phyloP scores from a whole-genome alignment of 768 basidiomycete species.

The Podaxis sp. region DNA sequence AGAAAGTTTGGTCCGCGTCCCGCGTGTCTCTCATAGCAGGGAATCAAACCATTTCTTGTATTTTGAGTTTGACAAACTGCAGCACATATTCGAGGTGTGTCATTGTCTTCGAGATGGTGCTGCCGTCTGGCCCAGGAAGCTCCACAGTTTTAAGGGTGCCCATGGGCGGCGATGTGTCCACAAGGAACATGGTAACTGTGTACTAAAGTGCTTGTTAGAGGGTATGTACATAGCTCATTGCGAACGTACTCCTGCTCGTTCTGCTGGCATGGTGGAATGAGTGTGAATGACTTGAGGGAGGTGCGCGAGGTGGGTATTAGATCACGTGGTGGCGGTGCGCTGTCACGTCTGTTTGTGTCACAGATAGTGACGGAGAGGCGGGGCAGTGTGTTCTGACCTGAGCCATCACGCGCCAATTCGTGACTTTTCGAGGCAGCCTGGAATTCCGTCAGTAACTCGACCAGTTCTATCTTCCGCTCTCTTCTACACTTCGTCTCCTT shows the following conservation, averaged over 20 bases:
- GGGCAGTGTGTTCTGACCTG: slow-evolving; percentile 22
- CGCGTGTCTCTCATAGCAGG: background rate
- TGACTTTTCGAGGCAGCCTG: slow-evolving; percentile 17
- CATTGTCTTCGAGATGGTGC: slow-evolving; percentile 53
- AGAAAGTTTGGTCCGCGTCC: slow-evolving; percentile 8
- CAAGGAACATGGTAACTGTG: slow-evolving; percentile 84
- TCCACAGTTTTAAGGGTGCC: slow-evolving; percentile 58
- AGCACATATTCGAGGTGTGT: slow-evolving; percentile 81
- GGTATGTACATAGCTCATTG: background rate
- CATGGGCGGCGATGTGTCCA: slow-evolving; percentile 91
- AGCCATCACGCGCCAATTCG: slow-evolving; percentile 16
- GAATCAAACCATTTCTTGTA: slow-evolving; percentile 80
- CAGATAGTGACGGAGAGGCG: slow-evolving; percentile 12
- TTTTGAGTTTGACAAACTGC: slow-evolving; percentile 86
- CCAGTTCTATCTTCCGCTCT: background rate
- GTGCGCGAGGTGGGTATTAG: slow-evolving; percentile 34
- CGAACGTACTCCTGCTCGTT: slow-evolving; percentile 72
- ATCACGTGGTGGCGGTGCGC: slow-evolving; percentile 23
- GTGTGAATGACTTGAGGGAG: slow-evolving; percentile 16
- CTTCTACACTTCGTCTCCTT: slow-evolving; percentile 3
- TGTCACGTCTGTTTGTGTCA: slow-evolving; percentile 11
- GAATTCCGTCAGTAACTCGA: background rate
- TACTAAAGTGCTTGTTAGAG: slow-evolving; percentile 46
- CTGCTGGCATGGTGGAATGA: slow-evolving; percentile 63
- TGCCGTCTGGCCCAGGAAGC: slow-evolving; percentile 50